Conservation (phyloP, 495 filamentous ascomycete genomes). For the Chlorociboria aeruginascens region DNA sequence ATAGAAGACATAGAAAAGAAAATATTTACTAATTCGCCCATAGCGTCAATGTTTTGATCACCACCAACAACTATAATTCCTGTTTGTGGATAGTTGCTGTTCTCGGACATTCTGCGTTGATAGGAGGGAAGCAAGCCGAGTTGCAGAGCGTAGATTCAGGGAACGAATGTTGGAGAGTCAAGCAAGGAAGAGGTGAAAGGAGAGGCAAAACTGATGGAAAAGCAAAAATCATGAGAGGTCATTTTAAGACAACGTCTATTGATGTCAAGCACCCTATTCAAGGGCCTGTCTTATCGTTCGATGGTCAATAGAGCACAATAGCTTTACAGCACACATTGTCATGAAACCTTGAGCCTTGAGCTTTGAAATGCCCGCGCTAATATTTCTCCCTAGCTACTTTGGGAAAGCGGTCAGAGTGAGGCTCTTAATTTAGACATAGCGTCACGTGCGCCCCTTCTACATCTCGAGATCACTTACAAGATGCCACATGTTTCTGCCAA, state of each 20-base stretch:
- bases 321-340: background rate
- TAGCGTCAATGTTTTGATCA: conserved; percentile 3
- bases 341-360: conserved; percentile 12
- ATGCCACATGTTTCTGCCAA: background rate
- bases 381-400: conserved; percentile 7
- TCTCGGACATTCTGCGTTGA: conserved; percentile 13
- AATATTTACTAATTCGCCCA: conserved; percentile 14
- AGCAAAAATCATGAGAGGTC: conserved; percentile 4
- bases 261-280: background rate
- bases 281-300: background rate
- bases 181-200: conserved; percentile 1
- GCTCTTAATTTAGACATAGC: background rate
- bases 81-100: conserved; percentile 13
- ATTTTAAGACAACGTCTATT: conserved; percentile 4
- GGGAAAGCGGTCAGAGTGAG: conserved; percentile 6
- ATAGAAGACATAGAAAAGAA: background rate
- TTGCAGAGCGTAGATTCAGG: conserved; percentile 4
- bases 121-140: conserved; percentile 1
- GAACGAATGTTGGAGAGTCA: conserved; percentile 15
- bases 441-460: too few species aligned
- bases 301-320: background rate
- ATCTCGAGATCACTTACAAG: background rate
- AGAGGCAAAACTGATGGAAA: conserved; percentile 9
- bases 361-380: conserved; percentile 11
- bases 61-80: conserved; percentile 11